Base-by-base conservation (phyloP, 805 yeast species). In the Wickerhamiella cacticola region DNA sequence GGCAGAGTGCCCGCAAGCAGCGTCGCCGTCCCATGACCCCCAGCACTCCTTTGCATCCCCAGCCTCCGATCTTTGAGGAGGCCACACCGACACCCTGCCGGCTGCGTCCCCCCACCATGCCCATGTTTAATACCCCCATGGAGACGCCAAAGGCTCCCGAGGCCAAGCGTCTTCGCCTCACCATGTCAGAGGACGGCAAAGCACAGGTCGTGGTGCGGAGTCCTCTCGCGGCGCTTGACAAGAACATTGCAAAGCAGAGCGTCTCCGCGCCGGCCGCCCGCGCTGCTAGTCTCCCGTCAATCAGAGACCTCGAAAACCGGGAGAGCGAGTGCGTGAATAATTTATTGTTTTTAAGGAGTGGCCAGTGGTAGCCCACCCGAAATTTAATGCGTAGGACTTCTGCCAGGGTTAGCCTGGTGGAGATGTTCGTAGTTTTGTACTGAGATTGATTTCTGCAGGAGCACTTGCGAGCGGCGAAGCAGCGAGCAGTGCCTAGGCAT, bases 1-100 rank as follows among this genome's bases (percentile, higher is more conserved):
- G 98, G 64, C 96, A 89, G 65, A 21, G 31, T 19, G 41, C 47
- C 23, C 47, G 47, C 21, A 44, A 44, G 21, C 41, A 34, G 31
- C 38, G 38, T 18, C 33, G n/a, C 19, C 41, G 41, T 16, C 41
- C 41, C 18, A 22, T 34, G 25, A 44, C 47, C 21, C 47, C 47
- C 16, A 44, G 38, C 35, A 35, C 47, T 16, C 46, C 46, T 22
- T 15, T 43, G 31, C 46, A 43, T 26, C 46, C 46, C 9, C 18
- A 5, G 9, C 15, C 31, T 2, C 5, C 39, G 6, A 29, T 33
- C 18, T 24, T 29, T 25, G 46, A 43, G 40, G 34, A 29, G 2
- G 22, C 46, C 16, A 43, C 46, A 12, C 42, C 28, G 7, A 39
- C 42, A 8, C 46, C 46, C 12, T 31, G 45, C 24, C 45, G 45